Base-by-base conservation (phyloP, 176 grass and related monocot genomes). In the Carex scoparia region DNA sequence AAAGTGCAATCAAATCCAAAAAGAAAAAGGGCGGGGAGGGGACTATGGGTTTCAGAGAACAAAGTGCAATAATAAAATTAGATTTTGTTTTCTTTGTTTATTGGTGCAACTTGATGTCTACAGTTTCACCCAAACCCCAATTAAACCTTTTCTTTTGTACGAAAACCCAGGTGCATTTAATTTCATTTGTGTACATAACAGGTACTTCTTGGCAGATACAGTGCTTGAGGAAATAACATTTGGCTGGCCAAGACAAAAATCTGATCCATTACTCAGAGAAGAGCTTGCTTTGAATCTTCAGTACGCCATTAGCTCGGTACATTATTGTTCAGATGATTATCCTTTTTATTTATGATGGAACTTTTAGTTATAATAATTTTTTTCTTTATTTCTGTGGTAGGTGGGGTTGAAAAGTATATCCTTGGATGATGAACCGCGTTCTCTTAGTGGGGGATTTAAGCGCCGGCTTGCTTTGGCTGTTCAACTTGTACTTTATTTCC, bases 201-300 rank as follows among this genome's bases (percentile, higher is more conserved):
- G 96, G 86, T 98, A 92, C 67, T 92, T 98, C 83, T 94, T 98
- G 85, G 86, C 91, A 6, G 91, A 98, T 90, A 95, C 93, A 46
- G 82, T 98, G 60, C 56, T 98, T 63, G 91, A 94, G 57, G 96
- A 98, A 89, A 80, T 95, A 87, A 98, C 91, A 68, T 98, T 95
- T 85, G 93, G 96, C 75, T 98, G 91, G 93, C 96, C 96, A 14
- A 89, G 87, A 65, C 89, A 93, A 84, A 98, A 95, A 46, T 76
- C 90, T 79, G 85, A 93, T 32, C 23, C 69, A 76, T 59, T n/a
- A 84, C 82, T 95, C 30, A 90, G 87, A 79, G 85, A 86, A 54
- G 79, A 88, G 55, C 90, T 92, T 7, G 61, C 85, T 79, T 85
- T 81, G 19, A 94, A 98, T 86, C 90, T 98, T 78, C 84, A 95